Evolutionary conservation across 331 rosid species (phyloP).

Genomic region (Pyracantha coccinea): DNA sequence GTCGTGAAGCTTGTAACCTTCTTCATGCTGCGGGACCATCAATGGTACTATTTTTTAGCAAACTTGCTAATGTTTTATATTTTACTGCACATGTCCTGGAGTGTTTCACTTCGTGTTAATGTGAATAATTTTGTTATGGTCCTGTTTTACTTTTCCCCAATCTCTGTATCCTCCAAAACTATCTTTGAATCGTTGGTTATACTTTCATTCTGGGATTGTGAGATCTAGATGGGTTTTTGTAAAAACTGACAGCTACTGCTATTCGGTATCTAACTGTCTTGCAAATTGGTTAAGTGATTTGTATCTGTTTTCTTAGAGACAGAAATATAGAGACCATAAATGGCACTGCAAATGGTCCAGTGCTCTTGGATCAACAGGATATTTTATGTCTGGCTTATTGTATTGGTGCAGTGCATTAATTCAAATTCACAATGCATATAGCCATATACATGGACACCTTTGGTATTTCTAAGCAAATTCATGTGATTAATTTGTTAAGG

Average conservation of each 20-base stretch:
- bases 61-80: background rate
- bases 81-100: background rate
- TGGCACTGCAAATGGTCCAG: background rate
- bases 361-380: background rate
- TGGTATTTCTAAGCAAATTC: background rate
- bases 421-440: background rate
- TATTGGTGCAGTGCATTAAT: background rate
- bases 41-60: constrained; percentile 39
- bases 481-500: too few species aligned
- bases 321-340: background rate
- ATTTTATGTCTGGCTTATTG: background rate
- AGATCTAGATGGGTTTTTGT: background rate
- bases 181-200: background rate
- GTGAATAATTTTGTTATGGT: background rate
- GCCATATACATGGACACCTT: background rate
- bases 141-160: background rate
- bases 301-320: background rate
- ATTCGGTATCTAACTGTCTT: background rate
- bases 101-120: background rate
- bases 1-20: constrained; percentile 65
- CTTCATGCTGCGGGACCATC: constrained; percentile 82
- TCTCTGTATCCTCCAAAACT: background rate
- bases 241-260: background rate
- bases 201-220: background rate
- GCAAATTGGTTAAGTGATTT: background rate